A percentile compares a stretch with the other conserved stretches of the same genome.
phyloP scores from a whole-genome alignment of 768 basidiomycete species.

The Lactarius akahatsu region DNA sequence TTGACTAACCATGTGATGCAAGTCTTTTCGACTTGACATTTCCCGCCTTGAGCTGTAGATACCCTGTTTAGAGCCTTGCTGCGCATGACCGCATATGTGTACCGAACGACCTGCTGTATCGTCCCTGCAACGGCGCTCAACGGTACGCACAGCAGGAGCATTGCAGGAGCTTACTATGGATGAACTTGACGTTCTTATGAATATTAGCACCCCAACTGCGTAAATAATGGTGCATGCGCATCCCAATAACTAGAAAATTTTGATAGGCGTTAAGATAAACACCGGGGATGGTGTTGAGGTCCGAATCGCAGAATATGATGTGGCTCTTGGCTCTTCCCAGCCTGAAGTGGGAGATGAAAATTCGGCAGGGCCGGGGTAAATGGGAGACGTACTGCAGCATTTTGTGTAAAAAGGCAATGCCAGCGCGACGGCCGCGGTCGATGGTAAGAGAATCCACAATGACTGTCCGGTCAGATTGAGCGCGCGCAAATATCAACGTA shows the following conservation, averaged over 20 bases:
- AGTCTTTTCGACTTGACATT: slow-evolving; percentile 47
- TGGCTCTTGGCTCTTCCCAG: slow-evolving; percentile 73
- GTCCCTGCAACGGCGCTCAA: slow-evolving; percentile 44
- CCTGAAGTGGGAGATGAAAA: slow-evolving; percentile 39
- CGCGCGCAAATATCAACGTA: neutral
- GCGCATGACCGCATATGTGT: slow-evolving; percentile 52
- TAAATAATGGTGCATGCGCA: slow-evolving; percentile 87
- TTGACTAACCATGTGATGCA: slow-evolving; percentile 59
- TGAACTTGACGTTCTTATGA: slow-evolving; percentile 48
- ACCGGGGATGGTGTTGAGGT: slow-evolving; percentile 58
- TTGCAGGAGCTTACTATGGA: slow-evolving; percentile 48
- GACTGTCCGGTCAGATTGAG: slow-evolving; percentile 42
- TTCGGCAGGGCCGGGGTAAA: neutral
- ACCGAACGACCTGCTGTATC: slow-evolving; percentile 59
- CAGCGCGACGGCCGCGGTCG: slow-evolving; percentile 61
- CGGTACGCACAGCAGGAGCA: slow-evolving; percentile 1
- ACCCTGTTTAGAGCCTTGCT: slow-evolving; percentile 45
- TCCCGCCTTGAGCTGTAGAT: slow-evolving; percentile 40
- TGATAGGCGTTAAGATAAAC: slow-evolving; percentile 86
- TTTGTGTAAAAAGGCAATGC: slow-evolving; percentile 62
- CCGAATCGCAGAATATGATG: slow-evolving; percentile 74
- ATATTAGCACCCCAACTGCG: slow-evolving; percentile 53
- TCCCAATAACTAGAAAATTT: slow-evolving; percentile 74
- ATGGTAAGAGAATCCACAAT: slow-evolving; percentile 70
- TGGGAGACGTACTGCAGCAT: slow-evolving; percentile 65